Evolutionary conservation across 345 rosid species (phyloP).

Genomic region (Eucalyptus tenuipes): DNA sequence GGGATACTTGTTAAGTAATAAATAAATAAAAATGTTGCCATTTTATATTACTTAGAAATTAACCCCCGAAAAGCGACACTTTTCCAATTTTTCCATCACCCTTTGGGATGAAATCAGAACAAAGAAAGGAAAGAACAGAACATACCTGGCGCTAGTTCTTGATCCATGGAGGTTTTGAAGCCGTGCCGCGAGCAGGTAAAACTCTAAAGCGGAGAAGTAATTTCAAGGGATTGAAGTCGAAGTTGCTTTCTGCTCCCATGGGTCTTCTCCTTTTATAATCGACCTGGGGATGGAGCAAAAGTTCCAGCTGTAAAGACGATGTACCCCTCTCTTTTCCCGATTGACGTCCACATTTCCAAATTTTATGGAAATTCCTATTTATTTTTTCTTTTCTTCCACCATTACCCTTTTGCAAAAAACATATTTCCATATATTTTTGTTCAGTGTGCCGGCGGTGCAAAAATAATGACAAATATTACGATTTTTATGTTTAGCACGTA

Average conservation of each 20-base stretch:
- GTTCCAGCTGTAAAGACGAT: neutral
- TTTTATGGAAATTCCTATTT: too few relatives aligned
- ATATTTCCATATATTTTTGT: too few relatives aligned
- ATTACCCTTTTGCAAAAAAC: too few relatives aligned
- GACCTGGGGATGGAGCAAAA: neutral
- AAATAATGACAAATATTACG: too few relatives aligned
- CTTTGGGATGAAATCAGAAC: neutral
- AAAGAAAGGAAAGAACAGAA: neutral
- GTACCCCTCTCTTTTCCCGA: neutral
- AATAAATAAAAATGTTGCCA: too few relatives aligned
- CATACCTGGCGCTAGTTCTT: neutral
- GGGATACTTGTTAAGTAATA: too few relatives aligned
- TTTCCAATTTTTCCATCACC: neutral
- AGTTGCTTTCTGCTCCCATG: neutral
- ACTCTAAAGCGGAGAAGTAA: neutral
- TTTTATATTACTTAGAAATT: too few relatives aligned
- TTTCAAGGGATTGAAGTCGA: neutral
- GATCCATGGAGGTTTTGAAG: neutral
- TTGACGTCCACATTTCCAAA: neutral
- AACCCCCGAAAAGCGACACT: neutral
- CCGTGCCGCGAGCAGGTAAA: neutral
- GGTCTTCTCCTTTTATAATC: neutral
- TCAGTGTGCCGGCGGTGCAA: too few relatives aligned
- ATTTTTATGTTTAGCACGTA: too few relatives aligned
- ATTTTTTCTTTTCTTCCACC: too few relatives aligned